phyloP scores from a whole-genome alignment of 108 stramenopile genomes.

The Fistulifera solaris region DNA sequence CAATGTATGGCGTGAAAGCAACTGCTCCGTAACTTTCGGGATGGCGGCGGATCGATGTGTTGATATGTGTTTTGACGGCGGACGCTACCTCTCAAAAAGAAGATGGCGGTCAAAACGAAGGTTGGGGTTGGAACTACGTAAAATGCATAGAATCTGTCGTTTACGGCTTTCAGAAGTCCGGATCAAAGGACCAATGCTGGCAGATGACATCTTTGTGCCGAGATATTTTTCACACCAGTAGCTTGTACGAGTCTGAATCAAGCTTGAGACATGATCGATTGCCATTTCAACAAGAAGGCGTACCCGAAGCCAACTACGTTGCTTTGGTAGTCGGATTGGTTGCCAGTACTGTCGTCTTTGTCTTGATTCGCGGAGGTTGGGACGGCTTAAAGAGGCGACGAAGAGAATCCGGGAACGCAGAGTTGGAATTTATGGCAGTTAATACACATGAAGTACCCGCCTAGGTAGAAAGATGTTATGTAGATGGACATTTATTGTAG shows the following conservation, averaged over 20 bases:
- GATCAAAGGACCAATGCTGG: conserved; percentile 20
- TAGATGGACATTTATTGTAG: too few species aligned
- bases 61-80: conserved; percentile 19
- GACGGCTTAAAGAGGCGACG: too few species aligned
- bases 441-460: too few species aligned
- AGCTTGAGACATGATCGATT: background rate
- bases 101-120: conserved; percentile 16
- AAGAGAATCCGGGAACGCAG: too few species aligned
- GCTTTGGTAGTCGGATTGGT: too few species aligned
- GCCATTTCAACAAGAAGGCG: too few species aligned
- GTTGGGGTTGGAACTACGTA: conserved; percentile 66
- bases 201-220: conserved; percentile 44
- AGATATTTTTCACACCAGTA: conserved; percentile 21
- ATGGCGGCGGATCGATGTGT: too few species aligned
- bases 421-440: too few species aligned
- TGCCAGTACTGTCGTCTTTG: too few species aligned
- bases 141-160: conserved; percentile 43
- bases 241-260: conserved; percentile 22
- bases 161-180: conserved; percentile 16
- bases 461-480: too few species aligned
- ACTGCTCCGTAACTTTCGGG: conserved; percentile 9
- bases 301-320: too few species aligned
- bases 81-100: background rate
- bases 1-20: conserved; percentile 25
- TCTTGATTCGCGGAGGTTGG: too few species aligned